Conservation (phyloP, 768 basidiomycete species). For the Xerocomellus amylosporus region DNA sequence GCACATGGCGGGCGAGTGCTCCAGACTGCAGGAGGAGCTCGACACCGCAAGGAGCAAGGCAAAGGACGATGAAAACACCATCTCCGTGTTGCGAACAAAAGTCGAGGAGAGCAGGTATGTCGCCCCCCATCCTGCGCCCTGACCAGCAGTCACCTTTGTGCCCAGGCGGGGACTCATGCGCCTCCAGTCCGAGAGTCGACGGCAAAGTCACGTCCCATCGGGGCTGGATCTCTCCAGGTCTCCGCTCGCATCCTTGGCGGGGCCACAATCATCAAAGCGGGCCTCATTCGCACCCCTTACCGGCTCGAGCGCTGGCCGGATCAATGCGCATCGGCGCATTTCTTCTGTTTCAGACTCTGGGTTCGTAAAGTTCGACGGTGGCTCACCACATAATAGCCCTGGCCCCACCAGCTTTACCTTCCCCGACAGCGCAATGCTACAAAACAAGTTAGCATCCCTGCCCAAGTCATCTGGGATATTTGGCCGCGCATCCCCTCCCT, state of each 20-base stretch:
- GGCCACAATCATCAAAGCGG: slow-evolving; percentile 60
- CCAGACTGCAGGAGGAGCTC: slow-evolving; percentile 55
- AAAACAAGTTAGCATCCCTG: slow-evolving; percentile 19
- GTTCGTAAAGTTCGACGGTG: slow-evolving; percentile 33
- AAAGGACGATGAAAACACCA: slow-evolving; percentile 75
- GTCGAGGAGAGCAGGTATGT: slow-evolving; percentile 83
- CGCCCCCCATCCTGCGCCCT: background rate
- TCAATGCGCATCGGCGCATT: slow-evolving; percentile 62
- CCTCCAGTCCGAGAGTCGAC: slow-evolving; percentile 72
- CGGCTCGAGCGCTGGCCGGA: slow-evolving; percentile 45
- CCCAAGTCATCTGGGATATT: slow-evolving; percentile 48
- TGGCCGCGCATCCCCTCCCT: slow-evolving; percentile 48
- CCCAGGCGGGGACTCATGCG: slow-evolving; percentile 81
- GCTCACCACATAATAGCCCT: slow-evolving; percentile 30
- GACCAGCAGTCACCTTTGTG: slow-evolving; percentile 4
- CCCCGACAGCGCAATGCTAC: slow-evolving; percentile 28
- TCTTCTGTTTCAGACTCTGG: slow-evolving; percentile 71
- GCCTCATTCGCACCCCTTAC: slow-evolving; percentile 74
- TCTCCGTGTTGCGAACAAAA: slow-evolving; percentile 71
- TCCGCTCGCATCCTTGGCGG: slow-evolving; percentile 35
- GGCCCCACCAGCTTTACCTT: slow-evolving; percentile 37
- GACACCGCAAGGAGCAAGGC: slow-evolving; percentile 47
- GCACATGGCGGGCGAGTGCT: slow-evolving; percentile 64
- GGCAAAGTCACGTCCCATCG: slow-evolving; percentile 51
- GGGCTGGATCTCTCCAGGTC: slow-evolving; percentile 58